A percentile compares a stretch with the other conserved stretches of the same genome.
Evolutionary conservation across 768 basidiomycete genomes (phyloP).

Genomic region (Strobilomyces echinocephalus): DNA sequence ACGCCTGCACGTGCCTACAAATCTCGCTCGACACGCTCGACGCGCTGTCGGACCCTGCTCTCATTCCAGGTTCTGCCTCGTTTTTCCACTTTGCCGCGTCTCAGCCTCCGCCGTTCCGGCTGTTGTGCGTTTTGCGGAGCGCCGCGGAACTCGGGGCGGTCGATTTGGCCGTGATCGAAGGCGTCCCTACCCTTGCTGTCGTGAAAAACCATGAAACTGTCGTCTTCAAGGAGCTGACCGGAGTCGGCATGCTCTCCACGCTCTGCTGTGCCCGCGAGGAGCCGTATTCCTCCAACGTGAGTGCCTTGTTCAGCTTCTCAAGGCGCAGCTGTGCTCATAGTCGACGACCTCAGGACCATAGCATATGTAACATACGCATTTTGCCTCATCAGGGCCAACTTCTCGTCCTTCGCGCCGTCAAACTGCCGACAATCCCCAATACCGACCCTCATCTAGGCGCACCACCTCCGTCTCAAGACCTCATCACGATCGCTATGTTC

Average conservation of each 20-base stretch:
- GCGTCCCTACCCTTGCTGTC: conserved; percentile 38
- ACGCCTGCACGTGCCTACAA: conserved; percentile 42
- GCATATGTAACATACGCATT: conserved; percentile 48
- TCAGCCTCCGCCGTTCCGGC: conserved; percentile 39
- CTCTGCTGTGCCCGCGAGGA: conserved; percentile 38
- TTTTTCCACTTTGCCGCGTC: conserved; percentile 34
- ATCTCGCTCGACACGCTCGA: conserved; percentile 43
- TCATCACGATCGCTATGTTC: conserved; percentile 30
- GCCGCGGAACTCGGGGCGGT: conserved; percentile 34
- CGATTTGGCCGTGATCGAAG: conserved; percentile 41
- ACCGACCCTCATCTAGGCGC: conserved; percentile 3
- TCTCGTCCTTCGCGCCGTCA: conserved; percentile 45
- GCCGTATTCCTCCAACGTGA: conserved; percentile 25
- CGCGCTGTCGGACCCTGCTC: conserved; percentile 37
- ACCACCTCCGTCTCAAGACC: conserved; percentile 22
- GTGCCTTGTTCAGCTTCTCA: not conserved
- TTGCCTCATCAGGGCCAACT: conserved; percentile 49
- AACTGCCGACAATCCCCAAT: conserved; percentile 9
- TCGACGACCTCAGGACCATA: conserved; percentile 36
- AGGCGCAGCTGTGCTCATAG: conserved; percentile 3
- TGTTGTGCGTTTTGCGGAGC: conserved; percentile 36
- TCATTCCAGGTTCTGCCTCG: conserved; percentile 34
- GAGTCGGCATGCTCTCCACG: conserved; percentile 31
- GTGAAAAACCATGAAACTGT: conserved; percentile 40
- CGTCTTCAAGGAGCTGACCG: conserved; percentile 39